Evolutionary conservation across 192 early-diverging fungal genomes (phyloP).

Genomic region (Lobosporangium transversale): DNA sequence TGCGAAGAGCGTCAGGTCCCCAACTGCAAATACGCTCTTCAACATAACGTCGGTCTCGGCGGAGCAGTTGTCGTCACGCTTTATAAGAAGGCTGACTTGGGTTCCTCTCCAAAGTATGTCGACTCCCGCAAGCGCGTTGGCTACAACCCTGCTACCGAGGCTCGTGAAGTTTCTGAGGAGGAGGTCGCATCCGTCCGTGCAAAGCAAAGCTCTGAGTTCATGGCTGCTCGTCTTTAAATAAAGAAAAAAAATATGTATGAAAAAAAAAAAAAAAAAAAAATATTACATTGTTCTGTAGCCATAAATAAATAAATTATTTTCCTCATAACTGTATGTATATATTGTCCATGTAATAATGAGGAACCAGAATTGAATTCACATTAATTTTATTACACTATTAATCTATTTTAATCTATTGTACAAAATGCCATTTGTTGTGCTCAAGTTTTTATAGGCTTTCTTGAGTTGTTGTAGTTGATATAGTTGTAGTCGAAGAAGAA

Average conservation of each 20-base stretch:
- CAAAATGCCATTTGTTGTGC: too few relatives aligned
- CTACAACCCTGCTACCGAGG: constrained; percentile 72
- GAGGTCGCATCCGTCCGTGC: constrained; percentile 66
- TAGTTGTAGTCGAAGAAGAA: too few relatives aligned
- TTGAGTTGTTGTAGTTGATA: too few relatives aligned
- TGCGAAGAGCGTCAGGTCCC: constrained; percentile 73
- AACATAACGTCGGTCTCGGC: constrained; percentile 81
- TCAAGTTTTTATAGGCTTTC: not conserved
- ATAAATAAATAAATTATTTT: too few relatives aligned
- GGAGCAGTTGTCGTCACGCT: constrained; percentile 75
- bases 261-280: too few relatives aligned
- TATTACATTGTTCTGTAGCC: too few relatives aligned
- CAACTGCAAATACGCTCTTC: constrained; percentile 70
- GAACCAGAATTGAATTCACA: too few relatives aligned
- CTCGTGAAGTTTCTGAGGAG: constrained; percentile 63
- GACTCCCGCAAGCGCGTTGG: constrained; percentile 52
- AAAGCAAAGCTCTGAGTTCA: constrained; percentile 52
- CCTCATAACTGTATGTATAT: too few relatives aligned
- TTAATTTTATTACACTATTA: too few relatives aligned
- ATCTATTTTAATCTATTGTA: too few relatives aligned
- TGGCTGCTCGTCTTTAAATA: constrained; percentile 52
- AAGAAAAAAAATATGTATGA: too few relatives aligned
- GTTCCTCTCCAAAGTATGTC: constrained; percentile 34
- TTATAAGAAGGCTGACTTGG: constrained; percentile 64
- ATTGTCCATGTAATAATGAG: too few relatives aligned